Evolutionary conservation across 2,329 filamentous ascomycete species (phyloP).

Genomic region (Xylaria sp.): DNA sequence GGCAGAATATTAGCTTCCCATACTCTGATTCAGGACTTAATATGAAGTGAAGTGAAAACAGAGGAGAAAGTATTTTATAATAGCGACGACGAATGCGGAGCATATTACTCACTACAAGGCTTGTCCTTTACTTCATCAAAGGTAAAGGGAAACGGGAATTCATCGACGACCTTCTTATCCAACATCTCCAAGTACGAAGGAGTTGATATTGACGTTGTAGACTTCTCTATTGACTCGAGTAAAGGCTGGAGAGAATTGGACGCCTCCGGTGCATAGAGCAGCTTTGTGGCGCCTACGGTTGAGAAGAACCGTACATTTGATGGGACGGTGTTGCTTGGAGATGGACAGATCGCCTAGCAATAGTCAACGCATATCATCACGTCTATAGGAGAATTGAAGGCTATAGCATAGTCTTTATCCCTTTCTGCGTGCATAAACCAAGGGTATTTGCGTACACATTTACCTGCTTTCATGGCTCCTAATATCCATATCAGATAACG

Average conservation of each 20-base stretch:
- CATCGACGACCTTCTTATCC: constrained; percentile 19
- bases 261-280: constrained; percentile 35
- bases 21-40: not conserved
- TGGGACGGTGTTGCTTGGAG: constrained; percentile 32
- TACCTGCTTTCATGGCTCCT: constrained; percentile 44
- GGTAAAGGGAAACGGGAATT: constrained; percentile 29
- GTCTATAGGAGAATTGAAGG: not conserved
- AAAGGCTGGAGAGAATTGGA: constrained; percentile 17
- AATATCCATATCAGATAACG: constrained; percentile 44
- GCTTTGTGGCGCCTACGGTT: constrained; percentile 30
- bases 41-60: not conserved
- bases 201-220: constrained; percentile 19
- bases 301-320: constrained; percentile 34
- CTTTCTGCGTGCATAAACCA: not conserved
- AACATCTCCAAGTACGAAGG: constrained; percentile 30
- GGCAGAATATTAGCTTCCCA: constrained; percentile 14
- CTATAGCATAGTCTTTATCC: constrained; percentile 22
- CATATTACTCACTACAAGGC: constrained; percentile 22
- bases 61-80: not conserved
- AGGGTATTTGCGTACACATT: constrained; percentile 39
- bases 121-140: constrained; percentile 29
- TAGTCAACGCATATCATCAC: not conserved
- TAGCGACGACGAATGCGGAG: not conserved
- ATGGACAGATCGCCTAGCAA: constrained; percentile 30
- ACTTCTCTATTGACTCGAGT: constrained; percentile 15